A percentile compares a stretch with the other conserved stretches of the same genome.
Conservation (phyloP, 441 rosid species). For the Pelargonium citronellum region DNA sequence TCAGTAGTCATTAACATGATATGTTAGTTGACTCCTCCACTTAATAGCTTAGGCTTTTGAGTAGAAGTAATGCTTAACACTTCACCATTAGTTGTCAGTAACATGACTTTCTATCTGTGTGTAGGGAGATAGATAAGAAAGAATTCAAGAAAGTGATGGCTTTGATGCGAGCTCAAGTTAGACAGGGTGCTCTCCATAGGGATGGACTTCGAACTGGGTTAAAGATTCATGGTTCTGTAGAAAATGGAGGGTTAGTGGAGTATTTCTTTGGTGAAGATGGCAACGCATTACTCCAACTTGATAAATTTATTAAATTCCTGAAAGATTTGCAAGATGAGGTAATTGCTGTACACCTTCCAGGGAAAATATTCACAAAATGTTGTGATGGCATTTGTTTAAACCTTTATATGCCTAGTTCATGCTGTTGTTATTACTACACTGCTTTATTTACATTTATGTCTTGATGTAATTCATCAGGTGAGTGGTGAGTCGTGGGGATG, state of each 20-base stretch:
- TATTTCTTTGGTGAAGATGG: slow-evolving; percentile 88
- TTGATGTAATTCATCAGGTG: no score
- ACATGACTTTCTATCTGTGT: background rate
- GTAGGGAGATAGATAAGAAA: slow-evolving; percentile 69
- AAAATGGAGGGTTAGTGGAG: slow-evolving; percentile 77
- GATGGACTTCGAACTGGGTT: slow-evolving; percentile 66
- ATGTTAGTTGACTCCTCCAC: no score
- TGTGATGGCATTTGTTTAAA: background rate
- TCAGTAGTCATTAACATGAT: no score
- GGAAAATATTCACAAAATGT: background rate
- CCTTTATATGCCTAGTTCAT: background rate
- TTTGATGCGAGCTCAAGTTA: slow-evolving; percentile 70
- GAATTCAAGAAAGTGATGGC: slow-evolving; percentile 89
- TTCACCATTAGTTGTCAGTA: background rate
- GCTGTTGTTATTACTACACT: background rate
- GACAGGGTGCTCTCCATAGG: slow-evolving; percentile 68
- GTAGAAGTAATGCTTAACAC: no score
- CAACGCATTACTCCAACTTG: slow-evolving; percentile 48
- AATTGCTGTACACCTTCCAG: slow-evolving; percentile 4
- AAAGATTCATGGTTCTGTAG: slow-evolving; percentile 58
- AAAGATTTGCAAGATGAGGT: slow-evolving; percentile 71
- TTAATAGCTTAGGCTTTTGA: no score
- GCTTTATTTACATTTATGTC: no score
- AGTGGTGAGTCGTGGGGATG: no score
- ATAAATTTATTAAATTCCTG: slow-evolving; percentile 65